Conservation (phyloP, 768 basidiomycete genomes). For the Paxillus ammoniavirescens region DNA sequence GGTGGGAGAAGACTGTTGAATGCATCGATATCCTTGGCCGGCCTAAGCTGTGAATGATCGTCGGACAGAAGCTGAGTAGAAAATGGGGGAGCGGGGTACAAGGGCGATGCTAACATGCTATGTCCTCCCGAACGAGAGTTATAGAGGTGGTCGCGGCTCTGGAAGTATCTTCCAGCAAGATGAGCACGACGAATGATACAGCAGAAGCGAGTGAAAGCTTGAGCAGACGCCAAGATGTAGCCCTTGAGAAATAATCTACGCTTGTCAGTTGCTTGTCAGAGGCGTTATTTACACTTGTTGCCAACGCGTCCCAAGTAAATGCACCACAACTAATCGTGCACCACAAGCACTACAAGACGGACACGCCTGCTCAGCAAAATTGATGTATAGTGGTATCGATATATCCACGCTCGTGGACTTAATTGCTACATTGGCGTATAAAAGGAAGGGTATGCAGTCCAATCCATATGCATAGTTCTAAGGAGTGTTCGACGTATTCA, state of each 20-base stretch:
- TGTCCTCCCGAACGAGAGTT: slow-evolving; percentile 9
- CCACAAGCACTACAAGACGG: no score
- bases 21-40: slow-evolving; percentile 67
- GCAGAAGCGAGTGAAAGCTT: slow-evolving; percentile 14
- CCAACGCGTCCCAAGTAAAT: slow-evolving; percentile 6
- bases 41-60: slow-evolving; percentile 55
- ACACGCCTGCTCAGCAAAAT: no score
- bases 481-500: background rate
- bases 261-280: background rate
- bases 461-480: background rate
- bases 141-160: slow-evolving; percentile 2
- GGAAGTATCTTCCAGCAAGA: slow-evolving; percentile 4
- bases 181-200: slow-evolving; percentile 1
- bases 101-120: slow-evolving; percentile 68
- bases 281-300: slow-evolving; percentile 29
- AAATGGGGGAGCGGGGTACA: slow-evolving; percentile 54
- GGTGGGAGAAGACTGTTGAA: slow-evolving; percentile 80
- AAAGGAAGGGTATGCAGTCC: background rate
- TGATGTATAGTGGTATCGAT: background rate
- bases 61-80: slow-evolving; percentile 48
- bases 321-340: no score
- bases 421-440: background rate
- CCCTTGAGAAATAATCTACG: slow-evolving; percentile 10
- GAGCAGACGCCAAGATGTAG: slow-evolving; percentile 5
- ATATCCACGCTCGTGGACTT: background rate